A percentile compares a stretch with the other conserved stretches of the same genome.
These are phyloP conservation scores for Catharanthus roseus DNA, from an alignment of 257 asterid genomes.

Conservation along the genomic window DNA sequence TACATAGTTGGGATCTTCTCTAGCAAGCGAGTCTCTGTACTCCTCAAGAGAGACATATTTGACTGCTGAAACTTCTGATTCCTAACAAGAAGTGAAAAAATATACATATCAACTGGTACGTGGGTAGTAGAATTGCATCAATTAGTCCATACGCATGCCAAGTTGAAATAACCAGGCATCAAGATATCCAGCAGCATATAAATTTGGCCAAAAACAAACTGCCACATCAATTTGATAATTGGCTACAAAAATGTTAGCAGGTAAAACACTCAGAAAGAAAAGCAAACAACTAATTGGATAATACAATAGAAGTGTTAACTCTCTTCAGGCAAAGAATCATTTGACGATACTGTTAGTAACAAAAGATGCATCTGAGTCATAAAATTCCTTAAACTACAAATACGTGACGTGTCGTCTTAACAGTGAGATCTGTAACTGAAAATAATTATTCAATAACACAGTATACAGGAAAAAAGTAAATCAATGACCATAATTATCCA, in stretches of 20 bases:
- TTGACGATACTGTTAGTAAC: not conserved
- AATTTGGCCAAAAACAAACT: not conserved
- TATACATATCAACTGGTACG: conserved; percentile 13
- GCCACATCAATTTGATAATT: not conserved
- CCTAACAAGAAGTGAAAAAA: conserved; percentile 45
- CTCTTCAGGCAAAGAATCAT: not conserved
- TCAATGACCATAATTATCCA: not conserved
- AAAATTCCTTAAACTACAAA: not conserved
- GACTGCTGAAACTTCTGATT: conserved; percentile 96
- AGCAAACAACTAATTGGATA: not conserved
- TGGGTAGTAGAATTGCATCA: not conserved
- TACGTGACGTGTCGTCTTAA: not conserved
- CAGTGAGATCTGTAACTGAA: not conserved
- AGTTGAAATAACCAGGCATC: not conserved
- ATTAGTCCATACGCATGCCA: not conserved
- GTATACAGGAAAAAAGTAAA: not conserved
- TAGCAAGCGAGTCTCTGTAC: conserved; percentile 64
- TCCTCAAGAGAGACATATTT: conserved; percentile 71
- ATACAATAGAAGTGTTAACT: not conserved
- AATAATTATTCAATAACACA: not conserved
- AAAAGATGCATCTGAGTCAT: not conserved
- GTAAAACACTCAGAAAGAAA: not conserved
- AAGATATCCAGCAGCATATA: not conserved
- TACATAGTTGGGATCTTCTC: conserved; percentile 70
- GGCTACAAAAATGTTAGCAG: not conserved